These are phyloP conservation scores for Daldinia loculata DNA, from an alignment of 495 filamentous ascomycete genomes.

Conservation along the genomic window DNA sequence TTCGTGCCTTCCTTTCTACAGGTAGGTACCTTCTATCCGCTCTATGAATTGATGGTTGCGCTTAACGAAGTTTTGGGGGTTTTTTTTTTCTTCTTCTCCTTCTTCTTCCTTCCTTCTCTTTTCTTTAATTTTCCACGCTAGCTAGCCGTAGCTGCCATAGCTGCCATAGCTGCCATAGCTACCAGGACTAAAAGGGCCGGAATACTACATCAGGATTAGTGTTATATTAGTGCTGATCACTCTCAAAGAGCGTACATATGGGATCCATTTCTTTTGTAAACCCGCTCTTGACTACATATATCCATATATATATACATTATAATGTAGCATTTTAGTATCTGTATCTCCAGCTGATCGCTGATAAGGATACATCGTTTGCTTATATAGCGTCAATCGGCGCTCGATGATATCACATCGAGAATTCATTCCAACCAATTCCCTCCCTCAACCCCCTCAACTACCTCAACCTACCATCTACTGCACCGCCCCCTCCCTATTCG, in stretches of 20 bases:
- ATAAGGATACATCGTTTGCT: constrained; percentile 13
- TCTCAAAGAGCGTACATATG: constrained; percentile 4
- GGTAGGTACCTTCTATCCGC: neutral
- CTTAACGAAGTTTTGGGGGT: neutral
- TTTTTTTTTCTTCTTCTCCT: neutral
- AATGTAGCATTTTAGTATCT: neutral
- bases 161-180: too few relatives aligned
- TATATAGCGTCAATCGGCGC: constrained; percentile 31
- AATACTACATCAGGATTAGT: constrained; percentile 32
- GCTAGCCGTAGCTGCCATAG: neutral
- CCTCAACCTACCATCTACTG: constrained; percentile 12
- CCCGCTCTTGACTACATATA: neutral
- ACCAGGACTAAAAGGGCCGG: constrained; percentile 21
- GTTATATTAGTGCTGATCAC: constrained; percentile 31
- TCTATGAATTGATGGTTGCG: neutral
- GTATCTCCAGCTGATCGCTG: constrained; percentile 5
- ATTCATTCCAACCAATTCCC: constrained; percentile 8
- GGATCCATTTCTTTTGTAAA: neutral
- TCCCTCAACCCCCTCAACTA: too few relatives aligned
- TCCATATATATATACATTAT: neutral
- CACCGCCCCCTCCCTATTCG: constrained; percentile 8
- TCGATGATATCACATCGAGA: constrained; percentile 33
- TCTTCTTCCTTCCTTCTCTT: neutral
- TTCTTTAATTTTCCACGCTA: constrained; percentile 1
- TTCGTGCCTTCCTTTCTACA: constrained; percentile 1